Evolutionary conservation across 169 alveolate genomes (phyloP).

Genomic region (Plasmodium yoelii): DNA sequence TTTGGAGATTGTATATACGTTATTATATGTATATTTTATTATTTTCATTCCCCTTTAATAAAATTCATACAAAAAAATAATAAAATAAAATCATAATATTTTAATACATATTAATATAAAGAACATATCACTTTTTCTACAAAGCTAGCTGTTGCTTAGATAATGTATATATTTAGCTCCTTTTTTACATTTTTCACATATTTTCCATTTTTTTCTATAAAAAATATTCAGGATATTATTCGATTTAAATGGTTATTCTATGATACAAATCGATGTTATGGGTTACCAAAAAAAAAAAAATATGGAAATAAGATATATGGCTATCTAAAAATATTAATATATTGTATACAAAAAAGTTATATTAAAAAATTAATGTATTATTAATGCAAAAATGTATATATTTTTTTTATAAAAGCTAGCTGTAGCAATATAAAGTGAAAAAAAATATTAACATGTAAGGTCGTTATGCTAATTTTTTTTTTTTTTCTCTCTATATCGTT

Average conservation of each 20-base stretch:
- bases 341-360: too few species aligned
- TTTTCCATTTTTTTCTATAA: neutral
- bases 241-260: neutral
- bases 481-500: conserved; percentile 2
- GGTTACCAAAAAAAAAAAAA: neutral
- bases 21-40: neutral
- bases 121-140: neutral
- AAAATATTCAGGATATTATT: neutral
- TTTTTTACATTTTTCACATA: neutral
- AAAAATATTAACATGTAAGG: conserved; percentile 44
- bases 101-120: neutral
- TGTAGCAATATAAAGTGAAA: neutral
- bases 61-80: conserved; percentile 4
- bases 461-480: conserved; percentile 28
- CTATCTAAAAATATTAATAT: too few species aligned
- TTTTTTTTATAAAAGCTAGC: too few species aligned
- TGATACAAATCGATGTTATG: neutral
- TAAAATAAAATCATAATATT: neutral
- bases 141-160: neutral
- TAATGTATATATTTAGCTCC: neutral
- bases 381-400: conserved; percentile 4
- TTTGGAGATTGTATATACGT: conserved; percentile 9
- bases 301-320: neutral
- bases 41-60: neutral
- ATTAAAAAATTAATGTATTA: too few species aligned